phyloP scores from a whole-genome alignment of 2,329 filamentous ascomycete genomes.

The Huntiella abstrusa region DNA sequence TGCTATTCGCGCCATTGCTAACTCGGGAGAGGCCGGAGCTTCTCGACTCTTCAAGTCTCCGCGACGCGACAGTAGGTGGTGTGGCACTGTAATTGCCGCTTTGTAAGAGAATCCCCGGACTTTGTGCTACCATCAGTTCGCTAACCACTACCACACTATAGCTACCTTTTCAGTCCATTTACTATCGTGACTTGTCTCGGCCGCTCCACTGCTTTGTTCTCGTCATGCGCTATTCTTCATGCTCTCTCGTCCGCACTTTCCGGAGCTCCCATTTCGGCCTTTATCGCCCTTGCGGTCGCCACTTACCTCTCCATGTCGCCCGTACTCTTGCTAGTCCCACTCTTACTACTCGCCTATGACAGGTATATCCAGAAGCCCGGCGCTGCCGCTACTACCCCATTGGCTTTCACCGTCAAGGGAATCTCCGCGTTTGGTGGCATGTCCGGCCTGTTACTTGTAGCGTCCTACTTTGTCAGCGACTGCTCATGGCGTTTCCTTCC shows the following conservation, averaged over 20 bases:
- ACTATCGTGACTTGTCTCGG: conserved; percentile 81
- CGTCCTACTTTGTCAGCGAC: conserved; percentile 55
- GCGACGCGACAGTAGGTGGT: conserved; percentile 53
- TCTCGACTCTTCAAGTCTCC: conserved; percentile 63
- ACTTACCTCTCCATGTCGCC: conserved; percentile 89
- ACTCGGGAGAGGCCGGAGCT: conserved; percentile 59
- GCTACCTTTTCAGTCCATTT: conserved; percentile 88
- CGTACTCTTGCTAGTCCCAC: conserved; percentile 63
- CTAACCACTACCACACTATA: conserved; percentile 19
- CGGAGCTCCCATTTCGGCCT: conserved; percentile 54
- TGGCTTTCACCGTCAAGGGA: conserved; percentile 35
- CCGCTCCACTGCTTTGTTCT: conserved; percentile 74
- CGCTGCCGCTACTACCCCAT: conserved; percentile 17
- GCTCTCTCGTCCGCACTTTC: conserved; percentile 64
- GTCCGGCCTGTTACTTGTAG: conserved; percentile 42
- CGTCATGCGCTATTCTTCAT: conserved; percentile 69
- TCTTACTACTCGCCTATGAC: conserved; percentile 67
- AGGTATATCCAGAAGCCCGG: conserved; percentile 21
- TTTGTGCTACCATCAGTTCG: not conserved
- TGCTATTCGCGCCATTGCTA: conserved; percentile 60
- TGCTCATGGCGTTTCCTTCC: conserved; percentile 73
- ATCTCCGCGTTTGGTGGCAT: conserved; percentile 33
- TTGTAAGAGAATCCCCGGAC: conserved; percentile 33
- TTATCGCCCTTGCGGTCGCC: conserved; percentile 72
- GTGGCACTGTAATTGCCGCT: conserved; percentile 56